Conservation (phyloP, 73 alveolate species). For the Chromera velia region DNA sequence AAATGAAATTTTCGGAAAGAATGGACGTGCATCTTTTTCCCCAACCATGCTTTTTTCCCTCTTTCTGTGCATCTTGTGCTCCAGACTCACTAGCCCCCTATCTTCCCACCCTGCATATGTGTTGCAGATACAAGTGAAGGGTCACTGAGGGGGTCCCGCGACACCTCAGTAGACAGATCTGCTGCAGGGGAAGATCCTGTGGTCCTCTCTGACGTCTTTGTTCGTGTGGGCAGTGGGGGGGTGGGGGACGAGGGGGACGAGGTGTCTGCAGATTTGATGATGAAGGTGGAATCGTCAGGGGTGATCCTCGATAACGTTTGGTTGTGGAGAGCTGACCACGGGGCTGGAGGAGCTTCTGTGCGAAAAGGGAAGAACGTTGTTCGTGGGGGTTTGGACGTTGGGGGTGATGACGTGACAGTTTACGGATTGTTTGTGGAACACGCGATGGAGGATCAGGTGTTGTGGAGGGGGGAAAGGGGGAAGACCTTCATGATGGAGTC, state of each 20-base stretch:
- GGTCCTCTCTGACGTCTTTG: conserved; percentile 15
- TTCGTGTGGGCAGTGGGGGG: conserved; percentile 20
- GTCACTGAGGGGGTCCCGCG: too few relatives aligned
- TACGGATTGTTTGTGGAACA: conserved; percentile 14
- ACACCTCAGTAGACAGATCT: too few relatives aligned
- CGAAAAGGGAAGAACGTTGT: conserved; percentile 7
- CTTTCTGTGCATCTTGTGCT: too few relatives aligned
- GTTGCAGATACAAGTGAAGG: too few relatives aligned
- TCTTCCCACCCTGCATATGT: too few relatives aligned
- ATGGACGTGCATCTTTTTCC: too few relatives aligned
- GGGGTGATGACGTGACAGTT: conserved; percentile 9
- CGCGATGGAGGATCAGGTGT: conserved; percentile 18
- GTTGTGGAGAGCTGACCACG: conserved; percentile 27
- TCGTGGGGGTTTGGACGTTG: not conserved
- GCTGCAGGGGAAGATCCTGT: not conserved
- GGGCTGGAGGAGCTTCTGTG: conserved; percentile 11
- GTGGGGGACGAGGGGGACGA: too few relatives aligned
- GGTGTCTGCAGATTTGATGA: conserved; percentile 12
- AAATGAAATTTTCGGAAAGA: too few relatives aligned
- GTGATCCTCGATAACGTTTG: conserved; percentile 20
- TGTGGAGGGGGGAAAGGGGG: conserved; percentile 23
- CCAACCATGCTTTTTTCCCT: too few relatives aligned
- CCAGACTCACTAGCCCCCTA: too few relatives aligned
- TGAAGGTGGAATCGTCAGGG: conserved; percentile 7
- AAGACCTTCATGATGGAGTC: conserved; percentile 14